phyloP scores from a whole-genome alignment of 192 early-diverging fungal species.

The Dissophora ornata region DNA sequence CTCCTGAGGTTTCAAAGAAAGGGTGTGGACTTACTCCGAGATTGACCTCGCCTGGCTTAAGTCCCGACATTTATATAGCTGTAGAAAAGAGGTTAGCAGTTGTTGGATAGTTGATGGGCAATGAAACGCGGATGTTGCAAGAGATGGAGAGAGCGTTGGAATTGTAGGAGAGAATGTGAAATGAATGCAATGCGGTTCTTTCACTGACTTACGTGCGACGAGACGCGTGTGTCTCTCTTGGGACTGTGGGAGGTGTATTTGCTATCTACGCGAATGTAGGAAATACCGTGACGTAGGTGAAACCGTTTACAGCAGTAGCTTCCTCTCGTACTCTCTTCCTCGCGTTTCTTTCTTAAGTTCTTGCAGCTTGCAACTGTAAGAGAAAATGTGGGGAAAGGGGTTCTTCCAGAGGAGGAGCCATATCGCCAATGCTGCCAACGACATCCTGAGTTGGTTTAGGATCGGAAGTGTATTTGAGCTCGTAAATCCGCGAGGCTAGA shows the following conservation, averaged over 20 bases:
- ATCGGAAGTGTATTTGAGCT: not conserved
- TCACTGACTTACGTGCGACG: slow-evolving; percentile 27
- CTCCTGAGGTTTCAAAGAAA: too few species aligned
- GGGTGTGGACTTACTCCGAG: slow-evolving; percentile 80
- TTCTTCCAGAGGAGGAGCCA: not conserved
- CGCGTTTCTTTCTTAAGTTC: not conserved
- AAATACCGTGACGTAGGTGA: not conserved
- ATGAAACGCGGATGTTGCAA: not conserved
- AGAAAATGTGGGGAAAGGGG: not conserved
- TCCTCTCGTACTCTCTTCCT: not conserved
- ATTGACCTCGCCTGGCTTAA: slow-evolving; percentile 96
- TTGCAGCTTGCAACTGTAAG: not conserved
- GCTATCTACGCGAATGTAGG: not conserved
- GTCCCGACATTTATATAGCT: slow-evolving; percentile 40
- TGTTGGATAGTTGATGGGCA: not conserved
- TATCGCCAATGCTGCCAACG: not conserved
- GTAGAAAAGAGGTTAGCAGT: not conserved
- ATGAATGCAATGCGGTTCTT: slow-evolving; percentile 1
- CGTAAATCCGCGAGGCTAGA: slow-evolving; percentile 4
- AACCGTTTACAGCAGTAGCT: too few species aligned
- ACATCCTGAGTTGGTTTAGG: not conserved
- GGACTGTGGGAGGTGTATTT: not conserved
- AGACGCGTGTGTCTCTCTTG: slow-evolving; percentile 20
- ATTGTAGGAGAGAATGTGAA: not conserved
- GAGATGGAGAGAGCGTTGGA: not conserved